Percentiles rank a stretch among this genome's conserved stretches.
phyloP scores from a whole-genome alignment of 805 yeast species.

The Kluyveromyces lactis region DNA sequence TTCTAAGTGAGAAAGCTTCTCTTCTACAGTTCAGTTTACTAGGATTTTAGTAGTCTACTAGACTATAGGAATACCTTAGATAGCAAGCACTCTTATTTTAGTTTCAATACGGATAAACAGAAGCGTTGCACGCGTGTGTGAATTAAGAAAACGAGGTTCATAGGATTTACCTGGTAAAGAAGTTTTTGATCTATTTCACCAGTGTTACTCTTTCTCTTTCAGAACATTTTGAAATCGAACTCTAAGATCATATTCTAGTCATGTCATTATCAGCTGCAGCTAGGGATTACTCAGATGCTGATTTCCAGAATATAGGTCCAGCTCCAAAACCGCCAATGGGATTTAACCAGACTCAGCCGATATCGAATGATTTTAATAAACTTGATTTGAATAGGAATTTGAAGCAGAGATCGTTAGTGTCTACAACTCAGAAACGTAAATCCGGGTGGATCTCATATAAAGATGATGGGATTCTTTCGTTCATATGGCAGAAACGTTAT shows the following conservation, averaged over 20 bases:
- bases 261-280: slow-evolving; percentile 42
- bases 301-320: slow-evolving; percentile 47
- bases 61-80: too few relatives aligned
- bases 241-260: neutral
- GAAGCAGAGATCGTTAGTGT: slow-evolving; percentile 3
- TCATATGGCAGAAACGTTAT: slow-evolving; percentile 88
- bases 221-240: too few relatives aligned
- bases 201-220: too few relatives aligned
- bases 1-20: too few relatives aligned
- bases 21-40: too few relatives aligned
- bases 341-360: slow-evolving; percentile 30
- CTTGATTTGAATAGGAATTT: slow-evolving; percentile 18
- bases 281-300: slow-evolving; percentile 35
- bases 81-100: too few relatives aligned
- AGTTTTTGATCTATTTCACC: too few relatives aligned
- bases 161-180: too few relatives aligned
- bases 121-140: too few relatives aligned
- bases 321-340: slow-evolving; percentile 46
- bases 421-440: slow-evolving; percentile 17
- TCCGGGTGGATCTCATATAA: slow-evolving; percentile 85
- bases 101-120: too few relatives aligned
- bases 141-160: too few relatives aligned
- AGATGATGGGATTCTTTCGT: slow-evolving; percentile 84
- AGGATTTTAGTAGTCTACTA: too few relatives aligned
- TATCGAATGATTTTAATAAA: slow-evolving; percentile 28